Evolutionary conservation across 495 filamentous ascomycete genomes (phyloP), one percentile per base, ranked within the genome.

Genomic region (Penicillium cataractarum): DNA sequence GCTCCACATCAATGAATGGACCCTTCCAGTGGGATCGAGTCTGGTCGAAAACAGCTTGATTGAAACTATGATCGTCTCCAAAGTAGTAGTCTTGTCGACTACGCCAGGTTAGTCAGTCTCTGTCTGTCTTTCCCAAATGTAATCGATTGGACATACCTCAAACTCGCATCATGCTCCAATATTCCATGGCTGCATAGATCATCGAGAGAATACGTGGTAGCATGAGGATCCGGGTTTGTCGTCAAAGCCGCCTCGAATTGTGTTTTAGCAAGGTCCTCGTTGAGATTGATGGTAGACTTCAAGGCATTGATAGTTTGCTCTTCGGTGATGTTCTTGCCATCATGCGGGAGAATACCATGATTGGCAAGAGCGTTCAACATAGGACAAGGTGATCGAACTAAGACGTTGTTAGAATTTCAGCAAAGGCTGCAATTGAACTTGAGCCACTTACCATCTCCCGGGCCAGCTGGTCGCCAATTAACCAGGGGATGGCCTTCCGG

Each of bases 11-110:
- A 17, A 52, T 52, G 6, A 29, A 27, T 12, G 12, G 26, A 1
- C 49, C 49, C 13, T 52, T 27, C 49, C 49, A 52, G 27, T 52
- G 9, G 19, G 49, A 52, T n/a, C 49, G 49, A 9, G 49, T 52
- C 49, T 52, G 49, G 49, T 52, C 49, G 13, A 52, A 52, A n/a
- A 32, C 19, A 21, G 24, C 49, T 32, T 31, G 49, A 27, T 52
- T 32, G 49, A 52, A 52, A n/a, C 27, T 52, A 10, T 52, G 49
- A 6, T 32, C 49, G 27, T 52, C 24, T 19, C 49, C 49, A 12
- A 27, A 29, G 27, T 52, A 52, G 21, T 32, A 29, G 12, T 52
- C 49, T 52, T 32, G 26, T 27, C 49, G 49, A 27, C 49, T 52
- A 19, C 24, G 5, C n/a, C 49, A 52, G 49, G 19, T 6, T 2